A percentile compares a stretch with the other conserved stretches of the same genome.
Evolutionary conservation across 2,329 filamentous ascomycete species (phyloP).

Genomic region (Volutella citrinella): DNA sequence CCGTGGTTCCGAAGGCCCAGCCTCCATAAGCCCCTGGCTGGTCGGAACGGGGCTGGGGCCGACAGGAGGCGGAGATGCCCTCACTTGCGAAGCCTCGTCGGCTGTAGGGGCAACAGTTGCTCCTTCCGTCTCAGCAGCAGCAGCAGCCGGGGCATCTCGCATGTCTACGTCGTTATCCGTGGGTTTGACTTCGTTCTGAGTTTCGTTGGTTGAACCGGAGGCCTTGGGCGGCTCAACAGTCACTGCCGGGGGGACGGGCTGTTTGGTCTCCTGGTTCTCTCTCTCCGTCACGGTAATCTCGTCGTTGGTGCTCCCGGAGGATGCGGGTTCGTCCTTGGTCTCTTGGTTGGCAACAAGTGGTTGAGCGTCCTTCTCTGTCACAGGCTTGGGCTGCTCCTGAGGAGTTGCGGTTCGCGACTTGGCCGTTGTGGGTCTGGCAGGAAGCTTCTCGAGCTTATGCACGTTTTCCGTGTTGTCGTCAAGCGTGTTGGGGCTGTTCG

Average conservation of each 20-base stretch:
- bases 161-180: conserved; percentile 61
- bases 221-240: conserved; percentile 42
- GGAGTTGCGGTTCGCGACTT: conserved; percentile 52
- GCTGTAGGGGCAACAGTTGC: conserved; percentile 35
- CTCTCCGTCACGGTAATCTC: conserved; percentile 40
- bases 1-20: conserved; percentile 42
- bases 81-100: conserved; percentile 30
- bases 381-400: conserved; percentile 45
- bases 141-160: conserved; percentile 57
- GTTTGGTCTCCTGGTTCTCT: conserved; percentile 47
- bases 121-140: conserved; percentile 50
- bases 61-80: conserved; percentile 45
- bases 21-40: conserved; percentile 39
- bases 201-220: conserved; percentile 20
- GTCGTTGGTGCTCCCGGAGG: conserved; percentile 46
- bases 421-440: conserved; percentile 51
- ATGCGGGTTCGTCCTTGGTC: conserved; percentile 42
- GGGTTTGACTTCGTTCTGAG: conserved; percentile 31
- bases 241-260: conserved; percentile 35
- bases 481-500: conserved; percentile 55
- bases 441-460: conserved; percentile 57
- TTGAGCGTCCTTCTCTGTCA: conserved; percentile 49
- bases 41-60: conserved; percentile 40
- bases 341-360: conserved; percentile 33
- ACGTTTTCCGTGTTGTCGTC: conserved; percentile 53